A percentile compares a stretch with the other conserved stretches of the same genome.
Conservation (phyloP, 2,329 filamentous ascomycete species). For the Paracorniculantispora psalliotae region DNA sequence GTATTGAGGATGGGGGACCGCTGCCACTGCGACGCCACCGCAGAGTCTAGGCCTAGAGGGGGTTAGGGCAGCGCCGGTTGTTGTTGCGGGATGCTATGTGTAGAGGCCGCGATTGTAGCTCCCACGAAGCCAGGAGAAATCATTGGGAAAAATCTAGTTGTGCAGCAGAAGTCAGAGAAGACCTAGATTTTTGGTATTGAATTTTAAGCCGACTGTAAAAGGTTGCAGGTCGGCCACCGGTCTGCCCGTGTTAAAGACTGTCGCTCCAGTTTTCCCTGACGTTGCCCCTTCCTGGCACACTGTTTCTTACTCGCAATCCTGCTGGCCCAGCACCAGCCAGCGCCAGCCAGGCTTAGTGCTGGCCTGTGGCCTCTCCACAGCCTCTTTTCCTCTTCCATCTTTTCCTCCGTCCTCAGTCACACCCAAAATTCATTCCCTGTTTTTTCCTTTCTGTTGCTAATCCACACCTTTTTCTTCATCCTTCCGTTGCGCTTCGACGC, state of each 20-base stretch:
- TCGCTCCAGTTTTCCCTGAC: not conserved
- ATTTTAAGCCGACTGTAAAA: too few relatives aligned
- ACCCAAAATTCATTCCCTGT: conserved; percentile 7
- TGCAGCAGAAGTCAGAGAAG: too few relatives aligned
- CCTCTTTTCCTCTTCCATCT: not conserved
- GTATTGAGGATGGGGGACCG: conserved; percentile 7
- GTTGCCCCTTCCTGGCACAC: not conserved
- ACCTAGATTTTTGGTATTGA: too few relatives aligned
- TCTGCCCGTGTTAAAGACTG: too few relatives aligned
- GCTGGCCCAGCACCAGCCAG: too few relatives aligned
- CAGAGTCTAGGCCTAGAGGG: not conserved
- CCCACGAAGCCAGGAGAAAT: too few relatives aligned
- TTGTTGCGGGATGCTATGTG: too few relatives aligned
- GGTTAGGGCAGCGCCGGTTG: too few relatives aligned
- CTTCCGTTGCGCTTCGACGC: not conserved
- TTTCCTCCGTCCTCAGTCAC: conserved; percentile 9
- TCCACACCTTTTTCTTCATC: not conserved
- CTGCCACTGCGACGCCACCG: conserved; percentile 4
- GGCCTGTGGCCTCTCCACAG: not conserved
- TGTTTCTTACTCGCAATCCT: not conserved
- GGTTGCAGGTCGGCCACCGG: too few relatives aligned
- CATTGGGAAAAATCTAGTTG: too few relatives aligned
- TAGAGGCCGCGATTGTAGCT: too few relatives aligned
- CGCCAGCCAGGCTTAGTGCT: too few relatives aligned
- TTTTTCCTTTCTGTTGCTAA: conserved; percentile 7